Percentiles rank a stretch among this genome's conserved stretches.
phyloP scores from a whole-genome alignment of 495 filamentous ascomycete species.

The Cercophora newfieldiana region DNA sequence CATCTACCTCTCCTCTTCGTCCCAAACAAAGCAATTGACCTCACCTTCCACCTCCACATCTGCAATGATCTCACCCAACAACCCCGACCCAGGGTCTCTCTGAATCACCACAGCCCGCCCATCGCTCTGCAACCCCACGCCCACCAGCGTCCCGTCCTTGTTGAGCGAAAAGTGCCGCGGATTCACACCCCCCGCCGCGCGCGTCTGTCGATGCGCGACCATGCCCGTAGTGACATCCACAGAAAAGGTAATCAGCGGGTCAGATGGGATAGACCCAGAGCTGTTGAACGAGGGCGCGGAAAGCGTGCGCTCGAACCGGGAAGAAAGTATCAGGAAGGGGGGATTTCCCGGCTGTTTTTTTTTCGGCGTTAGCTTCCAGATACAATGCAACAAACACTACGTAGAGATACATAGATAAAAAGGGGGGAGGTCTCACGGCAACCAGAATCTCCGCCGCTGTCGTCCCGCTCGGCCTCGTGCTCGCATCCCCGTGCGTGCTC shows the following conservation, averaged over 20 bases:
- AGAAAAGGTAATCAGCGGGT: constrained; percentile 47
- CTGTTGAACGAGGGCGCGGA: constrained; percentile 48
- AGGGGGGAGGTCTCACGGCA: constrained; percentile 47
- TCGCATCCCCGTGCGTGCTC: constrained; percentile 46
- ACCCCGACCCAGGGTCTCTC: constrained; percentile 56
- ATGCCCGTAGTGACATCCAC: constrained; percentile 50
- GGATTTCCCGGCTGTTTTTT: constrained; percentile 52
- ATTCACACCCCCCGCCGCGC: constrained; percentile 56
- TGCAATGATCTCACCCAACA: constrained; percentile 54
- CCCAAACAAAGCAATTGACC: constrained; percentile 63
- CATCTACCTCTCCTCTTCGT: constrained; percentile 40
- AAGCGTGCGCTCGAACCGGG: constrained; percentile 59
- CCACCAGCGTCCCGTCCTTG: constrained; percentile 58
- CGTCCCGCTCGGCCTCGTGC: constrained; percentile 37
- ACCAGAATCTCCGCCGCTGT: constrained; percentile 60
- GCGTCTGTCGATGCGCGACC: constrained; percentile 51
- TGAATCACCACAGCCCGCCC: constrained; percentile 60
- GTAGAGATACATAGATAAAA: background rate
- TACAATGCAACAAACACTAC: background rate
- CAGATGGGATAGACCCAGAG: constrained; percentile 45
- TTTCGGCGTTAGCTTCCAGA: constrained; percentile 2
- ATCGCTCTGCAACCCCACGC: constrained; percentile 61
- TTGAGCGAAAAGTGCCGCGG: constrained; percentile 70
- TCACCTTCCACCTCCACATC: constrained; percentile 49
- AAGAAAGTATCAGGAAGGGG: constrained; percentile 60